Base-by-base conservation (phyloP, 106 monocot species). In the Dendrobium huoshanense region DNA sequence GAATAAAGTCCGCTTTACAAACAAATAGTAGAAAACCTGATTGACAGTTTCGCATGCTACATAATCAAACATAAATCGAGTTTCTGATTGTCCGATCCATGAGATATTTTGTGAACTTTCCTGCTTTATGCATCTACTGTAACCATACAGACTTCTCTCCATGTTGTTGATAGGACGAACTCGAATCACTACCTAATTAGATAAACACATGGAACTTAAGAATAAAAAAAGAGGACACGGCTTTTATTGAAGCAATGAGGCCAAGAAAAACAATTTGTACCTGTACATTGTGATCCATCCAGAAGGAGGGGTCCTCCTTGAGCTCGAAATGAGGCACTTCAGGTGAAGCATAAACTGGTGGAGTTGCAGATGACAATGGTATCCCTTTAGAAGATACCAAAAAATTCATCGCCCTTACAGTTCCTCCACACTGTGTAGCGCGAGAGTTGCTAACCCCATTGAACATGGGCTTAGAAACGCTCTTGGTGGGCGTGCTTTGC, bases 281-380 rank as follows among this genome's bases (percentile, higher is more conserved):
- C 96, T 96, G 96, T 22, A 97, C 94, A 87, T 94, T 97, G 87
- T 97, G 86, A 72, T 97, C 92, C 88, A 94, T 86, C 96, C 96
- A 97, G 72, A 97, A 97, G 45, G 94, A 92, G 10, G 94, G 94
- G 73, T 97, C 92, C 83, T 97, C 94, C 68, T 67, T 88, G 75
- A 97, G 89, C 33, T 92, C 94, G 56, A 97, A 97, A 81, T 91
- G 87, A 22, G 90, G 86, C 65, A 94, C 94, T 76, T 92, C 94
- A 41, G 81, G 74, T 11, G 89, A 65, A 79, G 84, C 84, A 64
- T 84, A 84, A 40, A 82, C 78, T 5, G 55, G 55, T 10, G 67
- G 25, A 5, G 85, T 77, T 37, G 61, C 43, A 29, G 85, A 72
- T 4, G 83, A 82, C 19, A 87, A 55, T 0, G 86, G 85, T 8